These are phyloP conservation scores for Sedum album DNA, from an alignment of 164 flowering plant genomes.

Conservation along the genomic window DNA sequence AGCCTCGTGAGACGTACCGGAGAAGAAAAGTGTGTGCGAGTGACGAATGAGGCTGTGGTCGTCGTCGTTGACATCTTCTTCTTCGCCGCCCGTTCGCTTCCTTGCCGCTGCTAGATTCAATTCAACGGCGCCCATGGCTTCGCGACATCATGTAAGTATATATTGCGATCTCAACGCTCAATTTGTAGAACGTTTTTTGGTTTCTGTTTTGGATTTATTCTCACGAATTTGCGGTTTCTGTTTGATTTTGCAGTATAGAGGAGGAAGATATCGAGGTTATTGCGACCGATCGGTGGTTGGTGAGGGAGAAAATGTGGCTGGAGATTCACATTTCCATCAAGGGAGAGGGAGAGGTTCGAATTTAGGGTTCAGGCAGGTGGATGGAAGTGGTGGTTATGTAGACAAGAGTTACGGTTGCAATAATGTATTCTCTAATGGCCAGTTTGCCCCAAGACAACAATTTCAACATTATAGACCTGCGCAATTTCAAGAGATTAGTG, in stretches of 20 bases:
- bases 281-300: constrained; percentile 18
- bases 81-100: constrained; percentile 13
- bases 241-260: constrained; percentile 22
- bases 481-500: constrained; percentile 6
- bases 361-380: constrained; percentile 18
- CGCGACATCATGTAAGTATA: constrained; percentile 15
- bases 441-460: background rate
- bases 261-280: constrained; percentile 27
- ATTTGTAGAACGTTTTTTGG: background rate
- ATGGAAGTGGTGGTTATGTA: constrained; percentile 9
- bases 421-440: constrained; percentile 1
- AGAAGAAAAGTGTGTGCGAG: background rate
- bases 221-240: background rate
- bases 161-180: background rate
- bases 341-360: constrained; percentile 24
- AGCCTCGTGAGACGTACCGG: background rate
- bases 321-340: constrained; percentile 20
- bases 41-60: constrained; percentile 8
- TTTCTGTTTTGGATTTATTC: background rate
- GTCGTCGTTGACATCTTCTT: too few species aligned
- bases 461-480: background rate
- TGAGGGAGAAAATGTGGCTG: constrained; percentile 20
- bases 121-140: constrained; percentile 17
- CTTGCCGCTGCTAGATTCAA: constrained; percentile 11
- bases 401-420: background rate